Base-by-base conservation (phyloP, 805 yeast genomes). In the Phaffomyces opuntiae region DNA sequence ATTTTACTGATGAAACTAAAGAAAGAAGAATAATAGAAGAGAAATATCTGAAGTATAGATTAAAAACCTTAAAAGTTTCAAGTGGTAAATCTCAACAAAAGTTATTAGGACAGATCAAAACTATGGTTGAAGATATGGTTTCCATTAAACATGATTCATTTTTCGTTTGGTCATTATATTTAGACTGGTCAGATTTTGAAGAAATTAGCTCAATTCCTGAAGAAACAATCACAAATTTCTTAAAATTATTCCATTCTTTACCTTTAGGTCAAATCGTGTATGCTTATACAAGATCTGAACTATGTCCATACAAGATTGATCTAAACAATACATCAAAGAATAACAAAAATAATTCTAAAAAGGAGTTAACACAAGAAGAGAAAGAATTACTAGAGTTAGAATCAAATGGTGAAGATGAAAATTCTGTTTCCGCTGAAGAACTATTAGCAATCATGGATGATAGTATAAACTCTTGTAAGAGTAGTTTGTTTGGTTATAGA, bases 51-150 rank as follows among this genome's bases (percentile, higher is more conserved):
- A 70, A 73, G 45, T 79, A 80, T 57, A 73, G 77, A 48, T 74
- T 78, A 48, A 73, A 74, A 17, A 63, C 78, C 38, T 63, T 89
- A 43, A 69, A 66, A 46, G 69, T 74, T 2, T 68, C 78, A 33
- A 87, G 93, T 0, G 44, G 47, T 0, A 60, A 61, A 0, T 50
- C 54, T 3, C 80, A 81, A 45, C 59, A 61, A 14, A 48, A 46
- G 2, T 54, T 74, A 26, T 66, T 67, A 9, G 53, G 55, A 1
- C 72, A 75, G 26, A 64, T 89, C 5, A 66, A 67, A 38, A 78
- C 75, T 9, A 71, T 79, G 73, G 77, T 79, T 0, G 81, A 78
- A 13, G 95, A 84, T 33, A 77, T 90, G 81, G 78, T 89, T 4
- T 65, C 83, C 14, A 77, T 91, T 14, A 74, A 78, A 36, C 77